Conservation (phyloP, 148 eudicot species). For the Rhododendron ovatum region DNA sequence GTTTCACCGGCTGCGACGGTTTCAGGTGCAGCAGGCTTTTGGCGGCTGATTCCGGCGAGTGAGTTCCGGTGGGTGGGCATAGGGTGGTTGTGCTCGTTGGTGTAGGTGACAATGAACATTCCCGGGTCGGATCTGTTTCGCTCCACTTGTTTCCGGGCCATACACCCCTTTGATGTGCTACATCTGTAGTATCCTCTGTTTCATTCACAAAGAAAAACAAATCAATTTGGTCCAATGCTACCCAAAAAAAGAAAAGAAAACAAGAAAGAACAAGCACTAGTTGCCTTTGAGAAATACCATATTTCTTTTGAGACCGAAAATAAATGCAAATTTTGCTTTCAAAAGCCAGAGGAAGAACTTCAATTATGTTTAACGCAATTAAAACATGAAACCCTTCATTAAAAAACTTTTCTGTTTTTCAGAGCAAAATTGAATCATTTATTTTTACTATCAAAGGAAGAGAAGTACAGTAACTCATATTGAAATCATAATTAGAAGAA, state of each 20-base stretch:
- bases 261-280: not conserved
- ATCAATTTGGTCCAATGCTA: not conserved
- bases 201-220: slow-evolving; percentile 1
- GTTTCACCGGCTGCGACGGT: slow-evolving; percentile 19
- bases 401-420: not conserved
- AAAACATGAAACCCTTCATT: not conserved
- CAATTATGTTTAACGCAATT: no score
- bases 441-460: not conserved
- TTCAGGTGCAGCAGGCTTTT: slow-evolving; percentile 30
- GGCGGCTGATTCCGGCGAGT: slow-evolving; percentile 81
- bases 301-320: not conserved
- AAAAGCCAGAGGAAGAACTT: not conserved
- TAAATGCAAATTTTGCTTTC: not conserved
- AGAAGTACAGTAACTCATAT: not conserved
- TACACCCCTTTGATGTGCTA: slow-evolving; percentile 39
- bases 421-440: not conserved
- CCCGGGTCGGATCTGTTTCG: slow-evolving; percentile 75
- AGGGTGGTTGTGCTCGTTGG: slow-evolving; percentile 84
- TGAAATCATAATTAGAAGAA: not conserved
- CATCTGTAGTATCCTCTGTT: slow-evolving; percentile 65
- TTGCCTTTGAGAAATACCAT: not conserved
- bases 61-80: slow-evolving; percentile 83
- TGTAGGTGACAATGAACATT: slow-evolving; percentile 91
- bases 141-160: slow-evolving; percentile 83
- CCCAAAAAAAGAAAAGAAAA: not conserved